Base-by-base conservation (phyloP, 805 yeast genomes). In the Candida railenensis region DNA sequence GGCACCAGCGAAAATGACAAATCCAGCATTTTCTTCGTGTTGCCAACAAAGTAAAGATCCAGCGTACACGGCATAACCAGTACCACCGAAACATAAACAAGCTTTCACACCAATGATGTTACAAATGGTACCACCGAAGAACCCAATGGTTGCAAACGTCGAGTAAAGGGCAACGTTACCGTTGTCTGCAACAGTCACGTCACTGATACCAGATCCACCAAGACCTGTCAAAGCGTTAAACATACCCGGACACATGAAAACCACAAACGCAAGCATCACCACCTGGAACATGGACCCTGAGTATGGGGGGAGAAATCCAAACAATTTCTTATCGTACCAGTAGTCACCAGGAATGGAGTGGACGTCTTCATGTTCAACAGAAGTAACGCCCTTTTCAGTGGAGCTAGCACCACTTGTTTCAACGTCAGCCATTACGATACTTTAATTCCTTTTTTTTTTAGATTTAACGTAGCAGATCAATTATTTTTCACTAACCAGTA, bases 111-210 rank as follows among this genome's bases (percentile, higher is more conserved):
- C 85, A 32, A 80, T 53, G 14, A 61, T 55, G 64, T 80, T 80
- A 59, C 77, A 69, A 42, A 80, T 68, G 28, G 81, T 70, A 53
- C 85, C 85, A 11, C 80, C 74, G 50, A 80, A 72, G 59, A 80
- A 78, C 11, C 84, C 85, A 48, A 79, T 53, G n/a, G 77, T 66
- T 21, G 83, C 82, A 54, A 81, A 81, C 1, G 81, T 75, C 37
- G 76, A 68, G 58, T 80, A 73, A 37, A 80, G 65, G 7, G 84
- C 83, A 37, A 76, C 78, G 48, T 67, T 69, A 16, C 82, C 75
- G 53, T 77, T 69, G 53, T 76, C 75, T 34, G 77, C 69, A 21
- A 73, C 71, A 21, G 53, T 52, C 43, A 65, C 67, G 48, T 62
- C 59, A 39, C 66, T 59, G 53, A 66, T 63, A 44, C 77, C 76